Evolutionary conservation across 139 green algal species (phyloP).

Genomic region (Chlamydomonas urium): DNA sequence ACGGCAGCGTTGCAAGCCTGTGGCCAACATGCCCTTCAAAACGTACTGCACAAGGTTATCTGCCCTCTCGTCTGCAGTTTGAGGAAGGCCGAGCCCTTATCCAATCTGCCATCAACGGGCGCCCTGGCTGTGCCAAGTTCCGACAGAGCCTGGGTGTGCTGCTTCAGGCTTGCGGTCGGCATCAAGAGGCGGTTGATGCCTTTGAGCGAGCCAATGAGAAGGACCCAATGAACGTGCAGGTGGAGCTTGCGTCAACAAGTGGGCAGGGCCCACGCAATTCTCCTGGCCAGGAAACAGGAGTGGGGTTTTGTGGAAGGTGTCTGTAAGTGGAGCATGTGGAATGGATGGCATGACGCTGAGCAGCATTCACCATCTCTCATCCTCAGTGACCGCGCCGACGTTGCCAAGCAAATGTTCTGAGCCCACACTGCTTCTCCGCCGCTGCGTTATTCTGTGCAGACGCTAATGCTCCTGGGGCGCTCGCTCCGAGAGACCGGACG

Average conservation of each 20-base stretch:
- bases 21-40: not conserved
- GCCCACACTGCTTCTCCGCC: too few species aligned
- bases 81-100: constrained; percentile 20
- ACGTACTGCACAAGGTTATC: not conserved
- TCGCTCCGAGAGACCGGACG: constrained; percentile 27
- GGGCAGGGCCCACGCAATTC: too few species aligned
- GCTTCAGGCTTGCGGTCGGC: constrained; percentile 2
- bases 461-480: constrained; percentile 18
- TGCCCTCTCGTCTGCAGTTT: not conserved
- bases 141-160: constrained; percentile 27
- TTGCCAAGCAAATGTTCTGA: too few species aligned
- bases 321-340: too few species aligned
- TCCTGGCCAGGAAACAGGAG: too few species aligned
- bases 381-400: too few species aligned
- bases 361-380: too few species aligned
- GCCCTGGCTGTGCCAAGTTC: constrained; percentile 20
- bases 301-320: too few species aligned
- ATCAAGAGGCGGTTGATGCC: constrained; percentile 31
- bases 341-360: too few species aligned
- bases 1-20: too few species aligned
- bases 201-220: constrained; percentile 46
- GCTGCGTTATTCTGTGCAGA: not conserved
- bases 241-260: too few species aligned
- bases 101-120: constrained; percentile 7
- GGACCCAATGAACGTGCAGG: constrained; percentile 41